Evolutionary conservation across 176 grass and related monocot genomes (phyloP), one percentile per base, ranked within the genome.

Genomic region (Aegilops umbellulata): DNA sequence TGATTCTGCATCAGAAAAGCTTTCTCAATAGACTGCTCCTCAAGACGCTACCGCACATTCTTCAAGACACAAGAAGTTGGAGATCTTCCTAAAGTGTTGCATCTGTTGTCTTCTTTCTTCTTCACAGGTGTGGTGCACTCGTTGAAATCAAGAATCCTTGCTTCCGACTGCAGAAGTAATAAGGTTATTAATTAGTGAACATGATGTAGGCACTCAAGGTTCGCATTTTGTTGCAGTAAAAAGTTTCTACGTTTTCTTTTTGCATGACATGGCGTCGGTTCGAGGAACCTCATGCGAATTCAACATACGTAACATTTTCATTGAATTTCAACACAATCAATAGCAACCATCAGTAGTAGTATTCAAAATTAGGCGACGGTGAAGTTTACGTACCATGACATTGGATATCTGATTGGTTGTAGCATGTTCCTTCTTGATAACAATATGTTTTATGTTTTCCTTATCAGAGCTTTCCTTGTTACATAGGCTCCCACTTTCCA

Each of bases 61-160:
- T 92, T 97, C 81, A 88, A 62, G 60, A 97, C 86, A 85, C 90
- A 85, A 12, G 88, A 85, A 66, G 69, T 89, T 53, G 80, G 49
- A n/a, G 94, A 87, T 79, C 76, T 77, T 41, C 86, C 90, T 70
- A 62, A 63, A 31, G 34, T 81, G 41, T 25, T 26, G 42, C 80
- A 41, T 69, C 69, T 86, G 15, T 41, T 61, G 25, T 88, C 84
- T 73, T 92, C 88, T 80, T 81, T 84, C 76, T 82, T 84, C 70
- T 88, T 87, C n/a, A 74, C 81, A 67, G 94, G 94, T 31, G 92
- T 89, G 36, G 80, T 79, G 42, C 94, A 97, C 49, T 85, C 92
- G 26, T 83, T 94, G 78, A 97, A 97, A 90, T 97, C 84, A 71
- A 97, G 94, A 82, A 97, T 90, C 62, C 94, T 78, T 32, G 81